phyloP scores from a whole-genome alignment of 2,329 filamentous ascomycete genomes.

The Phoma sp. region DNA sequence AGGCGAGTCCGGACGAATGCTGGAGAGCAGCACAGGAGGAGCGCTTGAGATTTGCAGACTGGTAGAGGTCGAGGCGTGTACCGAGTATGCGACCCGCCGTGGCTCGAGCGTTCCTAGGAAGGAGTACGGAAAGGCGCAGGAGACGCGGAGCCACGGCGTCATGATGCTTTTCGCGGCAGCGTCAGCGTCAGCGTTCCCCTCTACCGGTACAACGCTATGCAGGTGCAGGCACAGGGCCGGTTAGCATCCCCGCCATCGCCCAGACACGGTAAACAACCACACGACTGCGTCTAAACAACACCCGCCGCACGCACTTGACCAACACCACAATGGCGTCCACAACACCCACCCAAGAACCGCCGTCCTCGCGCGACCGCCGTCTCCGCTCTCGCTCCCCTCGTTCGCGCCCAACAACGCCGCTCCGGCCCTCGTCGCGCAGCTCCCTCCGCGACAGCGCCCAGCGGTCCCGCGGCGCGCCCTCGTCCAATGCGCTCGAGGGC shows the following conservation, averaged over 20 bases:
- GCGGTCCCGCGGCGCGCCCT: conserved; percentile 51
- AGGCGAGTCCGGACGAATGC: conserved; percentile 1
- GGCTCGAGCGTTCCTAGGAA: not conserved
- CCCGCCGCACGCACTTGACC: too few species aligned
- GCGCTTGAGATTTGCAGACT: not conserved
- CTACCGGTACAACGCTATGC: not conserved
- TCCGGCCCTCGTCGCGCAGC: conserved; percentile 87
- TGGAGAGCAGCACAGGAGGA: not conserved
- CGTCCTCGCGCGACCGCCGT: conserved; percentile 29
- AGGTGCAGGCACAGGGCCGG: too few species aligned
- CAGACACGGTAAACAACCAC: too few species aligned
- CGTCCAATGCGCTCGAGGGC: conserved; percentile 74
- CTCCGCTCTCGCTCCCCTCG: conserved; percentile 59
- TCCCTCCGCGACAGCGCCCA: conserved; percentile 70
- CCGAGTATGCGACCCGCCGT: not conserved
- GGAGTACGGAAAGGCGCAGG: not conserved
- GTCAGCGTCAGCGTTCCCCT: too few species aligned
- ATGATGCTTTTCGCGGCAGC: not conserved
- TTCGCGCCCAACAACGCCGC: conserved; percentile 87
- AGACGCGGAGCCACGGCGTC: not conserved
- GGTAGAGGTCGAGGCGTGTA: not conserved
- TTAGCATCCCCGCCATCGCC: too few species aligned
- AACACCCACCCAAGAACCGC: conserved; percentile 31
- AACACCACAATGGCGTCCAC: conserved; percentile 29
- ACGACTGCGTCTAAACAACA: too few species aligned